Percentiles rank a stretch among this genome's conserved stretches.
Evolutionary conservation across 2,329 filamentous ascomycete species (phyloP).

Genomic region (Lasiodiplodia gonubiensis): DNA sequence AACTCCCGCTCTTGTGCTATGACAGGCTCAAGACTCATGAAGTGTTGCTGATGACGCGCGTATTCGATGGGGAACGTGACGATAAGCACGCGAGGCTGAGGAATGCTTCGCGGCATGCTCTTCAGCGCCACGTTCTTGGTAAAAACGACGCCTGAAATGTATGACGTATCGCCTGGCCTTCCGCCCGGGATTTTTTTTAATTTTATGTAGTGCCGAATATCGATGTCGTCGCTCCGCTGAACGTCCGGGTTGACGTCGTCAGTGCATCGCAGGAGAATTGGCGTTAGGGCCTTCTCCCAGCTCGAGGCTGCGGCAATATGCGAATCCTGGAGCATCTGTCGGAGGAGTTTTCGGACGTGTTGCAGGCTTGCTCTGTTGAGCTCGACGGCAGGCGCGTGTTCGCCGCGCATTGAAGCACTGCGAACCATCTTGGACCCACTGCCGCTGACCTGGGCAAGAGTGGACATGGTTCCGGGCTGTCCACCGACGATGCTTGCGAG

Average conservation of each 20-base stretch:
- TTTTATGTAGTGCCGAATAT: constrained; percentile 96
- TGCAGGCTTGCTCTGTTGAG: constrained; percentile 85
- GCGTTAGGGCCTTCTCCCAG: constrained; percentile 90
- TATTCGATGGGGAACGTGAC: constrained; percentile 97
- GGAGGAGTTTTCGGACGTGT: constrained; percentile 84
- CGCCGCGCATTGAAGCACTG: constrained; percentile 81
- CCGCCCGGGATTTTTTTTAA: constrained; percentile 95
- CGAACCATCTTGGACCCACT: constrained; percentile 58
- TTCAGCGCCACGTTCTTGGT: constrained; percentile 96
- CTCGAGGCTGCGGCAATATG: constrained; percentile 72
- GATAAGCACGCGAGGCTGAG: constrained; percentile 84
- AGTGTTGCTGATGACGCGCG: constrained; percentile 88
- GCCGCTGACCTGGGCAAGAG: constrained; percentile 29
- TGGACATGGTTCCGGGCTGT: constrained; percentile 24
- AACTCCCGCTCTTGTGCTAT: constrained; percentile 97
- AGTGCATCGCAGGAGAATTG: constrained; percentile 87
- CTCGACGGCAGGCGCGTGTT: constrained; percentile 75
- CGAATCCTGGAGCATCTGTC: constrained; percentile 80
- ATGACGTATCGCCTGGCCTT: constrained; percentile 88
- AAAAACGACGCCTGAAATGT: constrained; percentile 95
- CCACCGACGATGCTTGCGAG: constrained; percentile 44
- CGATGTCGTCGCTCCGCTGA: constrained; percentile 89
- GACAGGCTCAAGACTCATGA: constrained; percentile 97
- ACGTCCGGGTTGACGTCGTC: constrained; percentile 96
- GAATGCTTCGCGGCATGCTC: constrained; percentile 88